Evolutionary conservation across 306 rosid genomes (phyloP).

Genomic region (Fragaria nilgerrensis): DNA sequence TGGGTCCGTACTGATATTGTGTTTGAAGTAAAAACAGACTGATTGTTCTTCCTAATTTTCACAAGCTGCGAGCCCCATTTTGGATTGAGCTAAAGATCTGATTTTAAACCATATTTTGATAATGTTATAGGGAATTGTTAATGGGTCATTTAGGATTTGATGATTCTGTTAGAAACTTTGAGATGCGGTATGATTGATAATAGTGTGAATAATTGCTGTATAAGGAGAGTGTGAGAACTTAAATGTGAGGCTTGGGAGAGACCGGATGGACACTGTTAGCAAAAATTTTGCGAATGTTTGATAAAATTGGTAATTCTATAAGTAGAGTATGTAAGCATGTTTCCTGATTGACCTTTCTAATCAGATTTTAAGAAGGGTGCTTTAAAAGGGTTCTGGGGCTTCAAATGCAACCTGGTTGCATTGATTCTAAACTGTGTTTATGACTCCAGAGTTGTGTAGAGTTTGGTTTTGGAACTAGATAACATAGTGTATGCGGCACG

Average conservation of each 20-base stretch:
- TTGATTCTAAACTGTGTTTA: background rate
- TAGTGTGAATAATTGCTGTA: background rate
- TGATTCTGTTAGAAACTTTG: background rate
- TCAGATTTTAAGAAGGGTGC: background rate
- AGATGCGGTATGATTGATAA: background rate
- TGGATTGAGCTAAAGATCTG: background rate
- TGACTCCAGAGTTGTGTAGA: background rate
- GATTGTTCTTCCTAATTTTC: background rate
- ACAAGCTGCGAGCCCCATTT: slow-evolving; percentile 5
- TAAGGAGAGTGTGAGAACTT: background rate
- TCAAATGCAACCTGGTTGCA: background rate
- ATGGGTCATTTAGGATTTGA: slow-evolving; percentile 3
- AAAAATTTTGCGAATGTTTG: background rate
- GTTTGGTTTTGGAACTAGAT: background rate
- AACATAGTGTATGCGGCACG: background rate
- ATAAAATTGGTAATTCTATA: background rate
- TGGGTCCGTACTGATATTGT: background rate
- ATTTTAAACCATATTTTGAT: background rate
- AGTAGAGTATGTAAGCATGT: background rate
- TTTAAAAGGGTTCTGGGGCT: background rate
- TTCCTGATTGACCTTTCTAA: background rate
- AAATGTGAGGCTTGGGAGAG: background rate
- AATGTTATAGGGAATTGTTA: background rate
- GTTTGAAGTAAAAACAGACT: background rate
- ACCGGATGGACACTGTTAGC: background rate